Base-by-base conservation (phyloP, 305 asterid genomes). In the Plantago coronopus region DNA sequence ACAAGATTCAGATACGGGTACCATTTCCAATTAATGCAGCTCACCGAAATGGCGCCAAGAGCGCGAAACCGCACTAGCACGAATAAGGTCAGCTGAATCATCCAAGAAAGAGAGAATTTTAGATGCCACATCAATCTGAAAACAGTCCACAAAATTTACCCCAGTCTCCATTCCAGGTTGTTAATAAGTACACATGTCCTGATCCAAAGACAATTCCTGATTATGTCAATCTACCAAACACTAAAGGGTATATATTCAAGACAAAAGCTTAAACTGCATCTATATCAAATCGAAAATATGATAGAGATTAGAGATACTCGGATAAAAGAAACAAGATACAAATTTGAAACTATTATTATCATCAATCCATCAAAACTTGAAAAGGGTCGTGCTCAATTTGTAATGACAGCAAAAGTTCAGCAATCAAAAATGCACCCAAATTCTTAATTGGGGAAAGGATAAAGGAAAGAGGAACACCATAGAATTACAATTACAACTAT, bases 61-160 rank as follows among this genome's bases (percentile, higher is more conserved):
- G 15, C 67, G 61, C 0, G 80, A 75, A 5, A 75, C 80, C 10
- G 5, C 21, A 61, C 64, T 48, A 15, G 72, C 77, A 23, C 77
- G 71, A 53, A 68, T 43, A 18, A 75, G 48, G 49, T 75, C 77
- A 50, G 69, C 69, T 20, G 77, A 73, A 75, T 75, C 71, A 61
- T 71, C 74, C 63, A 75, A 65, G 20, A 29, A 48, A 38, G 19
- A 55, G 22, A 75, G 37, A 40, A 75, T 71, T 38, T 45, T 60
- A 25, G 61, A 47, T 42, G 63, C 74, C 72, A 60, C 31, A 42
- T 75, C 80, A 64, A 45, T 38, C 48, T 63, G 67, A 21, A 71
- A 58, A 48, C 48, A 56, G 42, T 67, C 59, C 68, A 75, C 43
- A 51, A 71, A 64, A 55, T 71, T 69, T 42, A 67, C 45, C n/a